These are phyloP conservation scores for Aspergillus egyptiacus DNA, from an alignment of 495 filamentous ascomycete genomes.

Conservation along the genomic window DNA sequence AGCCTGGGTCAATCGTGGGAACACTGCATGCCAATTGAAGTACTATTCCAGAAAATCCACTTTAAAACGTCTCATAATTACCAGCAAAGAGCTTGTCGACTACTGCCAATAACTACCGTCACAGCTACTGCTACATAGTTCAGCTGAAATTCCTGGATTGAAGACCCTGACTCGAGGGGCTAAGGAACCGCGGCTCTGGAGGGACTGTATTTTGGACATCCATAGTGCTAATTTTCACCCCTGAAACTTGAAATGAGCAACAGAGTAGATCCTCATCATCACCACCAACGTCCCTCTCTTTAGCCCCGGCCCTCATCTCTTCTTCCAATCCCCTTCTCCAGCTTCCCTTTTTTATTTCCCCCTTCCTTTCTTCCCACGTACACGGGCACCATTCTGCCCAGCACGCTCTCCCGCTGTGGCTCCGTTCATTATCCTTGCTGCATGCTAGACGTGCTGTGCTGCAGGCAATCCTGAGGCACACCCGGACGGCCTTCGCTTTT, in stretches of 20 bases:
- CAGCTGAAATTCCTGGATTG: background rate
- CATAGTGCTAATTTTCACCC: conserved; percentile 23
- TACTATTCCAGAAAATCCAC: too few species aligned
- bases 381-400: too few species aligned
- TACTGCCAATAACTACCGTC: background rate
- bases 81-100: background rate
- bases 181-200: conserved; percentile 14
- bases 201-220: conserved; percentile 14
- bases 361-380: conserved; percentile 12
- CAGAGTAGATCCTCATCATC: conserved; percentile 26
- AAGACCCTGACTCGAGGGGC: too few species aligned
- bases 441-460: conserved; percentile 23
- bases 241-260: conserved; percentile 26
- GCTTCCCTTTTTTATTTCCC: conserved; percentile 12
- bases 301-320: conserved; percentile 1
- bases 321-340: conserved; percentile 3
- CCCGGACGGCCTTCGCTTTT: conserved; percentile 16
- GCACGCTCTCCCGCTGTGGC: conserved; percentile 6
- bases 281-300: background rate
- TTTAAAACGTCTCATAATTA: background rate
- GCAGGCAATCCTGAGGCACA: conserved; percentile 34
- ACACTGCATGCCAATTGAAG: too few species aligned
- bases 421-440: conserved; percentile 18
- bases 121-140: background rate
- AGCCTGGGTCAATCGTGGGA: too few species aligned